Base-by-base conservation (phyloP, 176 grass and related monocot genomes). In the Otatea glauca region DNA sequence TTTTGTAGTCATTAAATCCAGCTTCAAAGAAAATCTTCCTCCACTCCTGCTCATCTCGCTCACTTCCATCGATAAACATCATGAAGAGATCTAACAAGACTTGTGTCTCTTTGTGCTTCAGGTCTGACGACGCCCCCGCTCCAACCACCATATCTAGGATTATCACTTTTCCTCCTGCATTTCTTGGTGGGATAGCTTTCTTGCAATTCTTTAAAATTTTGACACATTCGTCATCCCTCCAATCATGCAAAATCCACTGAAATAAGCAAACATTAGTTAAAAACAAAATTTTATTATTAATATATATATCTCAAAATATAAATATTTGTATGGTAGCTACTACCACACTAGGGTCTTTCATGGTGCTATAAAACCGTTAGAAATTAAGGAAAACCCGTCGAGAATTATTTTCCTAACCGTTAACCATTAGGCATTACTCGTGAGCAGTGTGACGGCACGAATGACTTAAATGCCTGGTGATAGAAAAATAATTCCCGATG, bases 221-320 rank as follows among this genome's bases (percentile, higher is more conserved):
- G 42, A 85, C 48, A 18, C 82, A 89, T 4, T 89, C 76, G 0
- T 86, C 47, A 2, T 92, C 61, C 0, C 45, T 35, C 87, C 78
- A 89, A 18, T 85, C 90, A 49, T 89, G 90, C 34, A 92, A 71
- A 68, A 89, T 78, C 87, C 83, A 92, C 87, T 92, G 25, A 25
- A 34, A 59, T 50, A 50, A 50, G 14, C 48, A 50, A 50, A 5
- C 3, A 50, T 50, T 50, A 16, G 5, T 50, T 15, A 15, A 5
- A 50, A 50, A 49, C 13, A 50, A 15, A 42, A 42, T 8, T 7
- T 42, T 42, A 1, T 8, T 7, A 41, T 41, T 41, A 41, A 41
- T 41, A n/a, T n/a, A n/a, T 34, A 42, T 42, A 42, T 42, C 41
- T 42, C 41, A 42, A 42, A 42, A 42, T 42, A 2, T 42, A 42